Evolutionary conservation across 257 asterid genomes (phyloP), one percentile per base, ranked within the genome.

Genomic region (Misopates orontium): DNA sequence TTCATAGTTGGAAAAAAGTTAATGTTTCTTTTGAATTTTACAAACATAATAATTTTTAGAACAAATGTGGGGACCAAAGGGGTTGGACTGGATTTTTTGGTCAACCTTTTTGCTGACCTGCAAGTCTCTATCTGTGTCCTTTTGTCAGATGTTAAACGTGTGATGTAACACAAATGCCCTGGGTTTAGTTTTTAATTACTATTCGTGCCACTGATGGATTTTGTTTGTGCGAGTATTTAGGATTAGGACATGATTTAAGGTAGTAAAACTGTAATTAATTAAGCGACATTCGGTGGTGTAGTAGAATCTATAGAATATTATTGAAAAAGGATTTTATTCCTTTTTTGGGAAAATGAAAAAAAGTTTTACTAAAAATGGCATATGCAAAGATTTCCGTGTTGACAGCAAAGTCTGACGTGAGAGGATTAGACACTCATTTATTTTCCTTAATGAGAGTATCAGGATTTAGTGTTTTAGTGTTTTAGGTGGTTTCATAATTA

Each of bases 21-120:
- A 71, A 65, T 76, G 71, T 78, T 74, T 80, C 82, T 82, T 82
- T 80, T 68, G 69, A 56, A 80, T 64, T 61, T 71, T 71, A 48
- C 60, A 78, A n/a, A n/a, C n/a, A 52, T 64, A 61, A 45, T 56
- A 31, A 16, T 17, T 57, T 31, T 6, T 15, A 49, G 8, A 20
- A n/a, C 71, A 77, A 75, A 77, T 78, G 81, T 78, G 84, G 82
- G 69, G 72, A 66, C 63, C 64, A 68, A 71, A 42, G 75, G 67
- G 56, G 73, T 64, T 47, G 36, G 73, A 72, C 69, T 60, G 68
- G 67, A 45, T 51, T 42, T 74, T 71, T 77, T 48, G 71, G 90
- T 88, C 89, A 82, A 83, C 79, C 67, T 67, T 49, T 65, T 71
- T 77, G 84, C 87, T 84, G 91, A 86, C 87, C 84, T 71, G 73